phyloP scores from a whole-genome alignment of 2,329 filamentous ascomycete species.

The Fusarium sp. region DNA sequence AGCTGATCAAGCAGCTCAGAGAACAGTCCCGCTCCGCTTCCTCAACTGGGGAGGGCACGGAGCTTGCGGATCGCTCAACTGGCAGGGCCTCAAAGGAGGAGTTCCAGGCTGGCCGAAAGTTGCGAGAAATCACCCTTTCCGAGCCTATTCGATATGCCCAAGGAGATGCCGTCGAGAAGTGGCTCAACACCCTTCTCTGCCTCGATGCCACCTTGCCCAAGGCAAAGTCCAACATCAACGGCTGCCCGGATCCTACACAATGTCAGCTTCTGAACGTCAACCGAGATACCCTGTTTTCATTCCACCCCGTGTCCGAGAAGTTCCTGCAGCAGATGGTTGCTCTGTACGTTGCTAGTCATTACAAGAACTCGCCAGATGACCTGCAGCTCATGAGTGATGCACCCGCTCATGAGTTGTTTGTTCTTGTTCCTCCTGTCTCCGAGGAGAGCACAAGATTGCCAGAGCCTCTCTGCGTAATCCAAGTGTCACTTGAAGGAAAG shows the following conservation, averaged over 20 bases:
- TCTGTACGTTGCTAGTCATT: constrained; percentile 95
- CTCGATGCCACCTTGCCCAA: constrained; percentile 91
- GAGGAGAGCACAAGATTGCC: constrained; percentile 83
- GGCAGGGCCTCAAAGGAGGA: constrained; percentile 77
- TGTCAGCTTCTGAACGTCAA: constrained; percentile 96
- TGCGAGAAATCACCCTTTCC: constrained; percentile 91
- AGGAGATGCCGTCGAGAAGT: constrained; percentile 92
- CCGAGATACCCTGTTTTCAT: constrained; percentile 97
- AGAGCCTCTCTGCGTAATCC: constrained; percentile 93
- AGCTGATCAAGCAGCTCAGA: constrained; percentile 95
- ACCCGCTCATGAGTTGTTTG: constrained; percentile 95
- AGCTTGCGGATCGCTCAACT: constrained; percentile 83
- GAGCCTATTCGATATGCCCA: constrained; percentile 96
- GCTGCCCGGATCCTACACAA: constrained; percentile 89
- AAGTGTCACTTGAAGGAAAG: constrained; percentile 92
- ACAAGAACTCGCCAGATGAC: constrained; percentile 98
- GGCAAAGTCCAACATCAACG: constrained; percentile 77
- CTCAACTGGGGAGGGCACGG: constrained; percentile 67
- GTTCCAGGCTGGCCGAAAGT: constrained; percentile 76
- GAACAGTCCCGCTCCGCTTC: constrained; percentile 83
- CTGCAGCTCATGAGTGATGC: constrained; percentile 99
- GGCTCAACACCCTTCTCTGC: constrained; percentile 94
- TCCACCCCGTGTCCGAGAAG: constrained; percentile 95
- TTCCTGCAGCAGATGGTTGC: constrained; percentile 99
- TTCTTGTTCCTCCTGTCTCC: constrained; percentile 87